phyloP scores from a whole-genome alignment of 257 asterid species.

The Ehretia macrophylla region DNA sequence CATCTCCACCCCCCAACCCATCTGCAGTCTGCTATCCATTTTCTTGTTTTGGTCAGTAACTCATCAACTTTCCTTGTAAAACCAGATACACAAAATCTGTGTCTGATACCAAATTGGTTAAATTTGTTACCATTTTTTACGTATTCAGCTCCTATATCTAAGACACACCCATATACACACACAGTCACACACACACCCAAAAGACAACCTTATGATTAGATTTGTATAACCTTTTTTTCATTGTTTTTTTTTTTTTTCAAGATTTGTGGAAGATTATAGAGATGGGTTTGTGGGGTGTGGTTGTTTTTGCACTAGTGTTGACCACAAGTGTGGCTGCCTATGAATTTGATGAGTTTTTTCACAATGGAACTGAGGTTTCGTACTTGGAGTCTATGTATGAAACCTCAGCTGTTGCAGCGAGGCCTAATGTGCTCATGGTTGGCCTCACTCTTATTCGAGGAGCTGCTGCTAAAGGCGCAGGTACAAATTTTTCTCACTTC shows the following conservation, averaged over 20 bases:
- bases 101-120: neutral
- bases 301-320: constrained; percentile 20
- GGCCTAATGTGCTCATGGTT: constrained; percentile 61
- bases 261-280: constrained; percentile 24
- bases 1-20: neutral
- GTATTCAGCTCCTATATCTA: neutral
- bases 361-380: constrained; percentile 42
- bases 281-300: constrained; percentile 36
- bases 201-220: neutral
- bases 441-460: constrained; percentile 74
- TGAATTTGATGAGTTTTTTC: constrained; percentile 46
- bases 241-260: neutral
- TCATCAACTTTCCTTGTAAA: neutral
- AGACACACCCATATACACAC: neutral
- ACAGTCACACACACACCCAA: neutral
- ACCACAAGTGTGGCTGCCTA: constrained; percentile 40
- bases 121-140: neutral
- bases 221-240: neutral
- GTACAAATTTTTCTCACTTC: constrained; percentile 35
- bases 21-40: neutral
- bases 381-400: constrained; percentile 50
- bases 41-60: neutral
- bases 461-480: constrained; percentile 83
- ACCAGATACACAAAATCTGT: neutral
- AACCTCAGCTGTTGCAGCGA: constrained; percentile 39